phyloP scores from a whole-genome alignment of 2,329 filamentous ascomycete species.

The Aspergillus sojae region DNA sequence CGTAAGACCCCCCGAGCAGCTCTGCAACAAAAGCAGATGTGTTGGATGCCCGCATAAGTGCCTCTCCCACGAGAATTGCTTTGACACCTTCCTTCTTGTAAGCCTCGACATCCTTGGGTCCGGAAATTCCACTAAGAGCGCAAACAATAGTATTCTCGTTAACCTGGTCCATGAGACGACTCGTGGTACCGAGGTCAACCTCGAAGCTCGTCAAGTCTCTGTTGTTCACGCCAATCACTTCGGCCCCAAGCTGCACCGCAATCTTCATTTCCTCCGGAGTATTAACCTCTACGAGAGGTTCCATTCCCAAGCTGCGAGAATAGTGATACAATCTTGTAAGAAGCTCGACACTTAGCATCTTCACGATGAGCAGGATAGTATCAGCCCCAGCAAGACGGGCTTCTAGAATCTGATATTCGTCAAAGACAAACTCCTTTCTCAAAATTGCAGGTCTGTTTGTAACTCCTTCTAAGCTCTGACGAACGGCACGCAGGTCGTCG shows the following conservation, averaged over 20 bases:
- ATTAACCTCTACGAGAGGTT: constrained; percentile 95
- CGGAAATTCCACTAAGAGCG: constrained; percentile 91
- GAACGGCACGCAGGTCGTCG: constrained; percentile 84
- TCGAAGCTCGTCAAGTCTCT: constrained; percentile 95
- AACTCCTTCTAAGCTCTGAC: constrained; percentile 87
- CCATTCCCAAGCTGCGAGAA: constrained; percentile 89
- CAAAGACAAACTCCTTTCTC: constrained; percentile 96
- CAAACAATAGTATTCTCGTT: constrained; percentile 85
- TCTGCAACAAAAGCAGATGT: constrained; percentile 80
- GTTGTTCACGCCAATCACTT: constrained; percentile 97
- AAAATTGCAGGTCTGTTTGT: constrained; percentile 88
- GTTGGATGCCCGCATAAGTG: constrained; percentile 88
- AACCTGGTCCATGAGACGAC: constrained; percentile 82
- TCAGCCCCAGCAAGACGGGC: constrained; percentile 90
- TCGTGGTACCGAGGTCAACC: constrained; percentile 91
- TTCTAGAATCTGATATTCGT: constrained; percentile 97
- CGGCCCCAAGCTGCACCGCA: constrained; percentile 81
- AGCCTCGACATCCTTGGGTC: constrained; percentile 80
- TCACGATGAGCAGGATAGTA: constrained; percentile 93
- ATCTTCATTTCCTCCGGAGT: constrained; percentile 89
- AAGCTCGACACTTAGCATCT: constrained; percentile 82
- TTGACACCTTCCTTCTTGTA: constrained; percentile 89
- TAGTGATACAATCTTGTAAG: constrained; percentile 83
- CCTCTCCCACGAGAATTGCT: constrained; percentile 91
- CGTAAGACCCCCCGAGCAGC: constrained; percentile 65